phyloP scores from a whole-genome alignment of 1,139 yeast genomes.

The Hyphopichia pseudoburtonii region DNA sequence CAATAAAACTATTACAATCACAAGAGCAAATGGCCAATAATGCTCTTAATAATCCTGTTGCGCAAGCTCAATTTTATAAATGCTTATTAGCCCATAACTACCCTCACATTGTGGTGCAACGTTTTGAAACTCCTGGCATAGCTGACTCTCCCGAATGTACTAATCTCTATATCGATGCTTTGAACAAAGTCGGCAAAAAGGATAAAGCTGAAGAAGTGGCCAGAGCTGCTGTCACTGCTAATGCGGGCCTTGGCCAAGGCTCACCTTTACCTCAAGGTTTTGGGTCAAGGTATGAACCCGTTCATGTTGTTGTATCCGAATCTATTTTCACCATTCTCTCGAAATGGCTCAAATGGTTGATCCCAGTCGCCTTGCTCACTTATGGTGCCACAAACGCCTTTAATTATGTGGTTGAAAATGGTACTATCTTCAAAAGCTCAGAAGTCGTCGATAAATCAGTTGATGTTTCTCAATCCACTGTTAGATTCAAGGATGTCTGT shows the following conservation, averaged over 20 bases:
- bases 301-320: slow-evolving; percentile 89
- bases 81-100: slow-evolving; percentile 72
- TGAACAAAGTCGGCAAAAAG: slow-evolving; percentile 71
- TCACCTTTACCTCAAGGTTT: slow-evolving; percentile 32
- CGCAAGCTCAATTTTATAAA: slow-evolving; percentile 82
- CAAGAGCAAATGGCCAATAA: slow-evolving; percentile 84
- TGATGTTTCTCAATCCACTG: slow-evolving; percentile 85
- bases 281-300: slow-evolving; percentile 67
- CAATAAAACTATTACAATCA: slow-evolving; percentile 50
- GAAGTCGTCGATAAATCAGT: slow-evolving; percentile 75
- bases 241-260: slow-evolving; percentile 21
- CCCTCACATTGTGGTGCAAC: slow-evolving; percentile 88
- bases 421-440: slow-evolving; percentile 76
- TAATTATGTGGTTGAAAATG: slow-evolving; percentile 79
- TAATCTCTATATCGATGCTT: slow-evolving; percentile 73
- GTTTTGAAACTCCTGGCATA: slow-evolving; percentile 90
- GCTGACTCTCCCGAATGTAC: slow-evolving; percentile 80
- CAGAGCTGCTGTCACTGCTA: slow-evolving; percentile 24
- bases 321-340: slow-evolving; percentile 73
- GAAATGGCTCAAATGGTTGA: slow-evolving; percentile 87
- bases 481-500: slow-evolving; percentile 87
- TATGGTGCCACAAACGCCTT: slow-evolving; percentile 77
- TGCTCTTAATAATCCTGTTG: slow-evolving; percentile 61
- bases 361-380: slow-evolving; percentile 72
- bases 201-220: slow-evolving; percentile 70